phyloP scores from a whole-genome alignment of 2,329 filamentous ascomycete species.

The Tothia fuscella region DNA sequence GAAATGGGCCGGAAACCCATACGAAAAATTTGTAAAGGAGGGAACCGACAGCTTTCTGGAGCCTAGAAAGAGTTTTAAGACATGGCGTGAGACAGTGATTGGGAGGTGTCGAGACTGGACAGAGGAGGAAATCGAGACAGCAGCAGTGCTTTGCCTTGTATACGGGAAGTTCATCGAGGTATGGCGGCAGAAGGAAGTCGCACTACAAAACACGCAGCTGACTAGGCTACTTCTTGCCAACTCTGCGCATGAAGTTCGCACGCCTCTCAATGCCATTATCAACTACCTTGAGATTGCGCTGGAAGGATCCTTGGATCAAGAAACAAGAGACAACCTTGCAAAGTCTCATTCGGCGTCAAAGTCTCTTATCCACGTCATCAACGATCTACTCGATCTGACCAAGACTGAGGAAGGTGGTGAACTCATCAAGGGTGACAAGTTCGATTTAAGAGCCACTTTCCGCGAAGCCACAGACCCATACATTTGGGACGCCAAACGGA shows the following conservation, averaged over 20 bases:
- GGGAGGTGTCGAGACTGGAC: slow-evolving; percentile 81
- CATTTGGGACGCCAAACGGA: slow-evolving; percentile 59
- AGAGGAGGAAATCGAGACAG: slow-evolving; percentile 80
- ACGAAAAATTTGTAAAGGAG: slow-evolving; percentile 63
- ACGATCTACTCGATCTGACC: slow-evolving; percentile 78
- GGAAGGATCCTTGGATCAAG: slow-evolving; percentile 65
- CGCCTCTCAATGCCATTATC: slow-evolving; percentile 84
- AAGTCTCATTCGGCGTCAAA: slow-evolving; percentile 86
- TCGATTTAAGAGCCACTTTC: slow-evolving; percentile 60
- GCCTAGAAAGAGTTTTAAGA: slow-evolving; percentile 66
- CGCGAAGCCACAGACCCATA: slow-evolving; percentile 70
- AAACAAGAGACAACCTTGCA: slow-evolving; percentile 73
- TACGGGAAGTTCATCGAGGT: slow-evolving; percentile 88
- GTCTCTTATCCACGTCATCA: slow-evolving; percentile 87
- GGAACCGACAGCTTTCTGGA: slow-evolving; percentile 65
- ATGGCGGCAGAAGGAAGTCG: slow-evolving; percentile 82
- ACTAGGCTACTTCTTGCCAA: slow-evolving; percentile 72
- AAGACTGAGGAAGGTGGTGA: slow-evolving; percentile 75
- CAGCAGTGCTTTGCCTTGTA: slow-evolving; percentile 74
- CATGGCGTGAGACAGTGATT: slow-evolving; percentile 68
- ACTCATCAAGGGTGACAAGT: slow-evolving; percentile 67
- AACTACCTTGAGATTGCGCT: slow-evolving; percentile 88
- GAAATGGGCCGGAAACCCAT: slow-evolving; percentile 79
- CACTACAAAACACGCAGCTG: slow-evolving; percentile 68
- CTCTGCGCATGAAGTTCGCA: slow-evolving; percentile 83